Conservation (phyloP, 2,329 filamentous ascomycete genomes). For the Talaromyces sp. region DNA sequence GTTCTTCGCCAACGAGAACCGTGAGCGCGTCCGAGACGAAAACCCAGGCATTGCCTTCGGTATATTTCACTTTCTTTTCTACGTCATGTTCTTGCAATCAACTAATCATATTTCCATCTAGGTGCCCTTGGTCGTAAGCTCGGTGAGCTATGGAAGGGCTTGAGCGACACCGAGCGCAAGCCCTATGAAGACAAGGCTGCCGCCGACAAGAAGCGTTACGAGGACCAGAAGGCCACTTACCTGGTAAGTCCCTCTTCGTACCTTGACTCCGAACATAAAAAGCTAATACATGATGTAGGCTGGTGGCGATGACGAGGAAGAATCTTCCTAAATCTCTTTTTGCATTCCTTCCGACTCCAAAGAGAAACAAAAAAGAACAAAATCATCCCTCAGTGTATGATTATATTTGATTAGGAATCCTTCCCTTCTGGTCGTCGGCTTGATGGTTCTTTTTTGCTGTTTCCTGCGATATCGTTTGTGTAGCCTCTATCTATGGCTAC, state of each 20-base stretch:
- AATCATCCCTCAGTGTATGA: conserved; percentile 16
- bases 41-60: conserved; percentile 98
- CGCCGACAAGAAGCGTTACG: conserved; percentile 97
- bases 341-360: neutral
- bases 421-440: conserved; percentile 4
- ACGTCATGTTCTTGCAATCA: neutral
- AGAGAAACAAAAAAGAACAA: conserved; percentile 3
- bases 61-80: conserved; percentile 41
- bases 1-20: conserved; percentile 99
- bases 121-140: conserved; percentile 97
- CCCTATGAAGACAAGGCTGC: conserved; percentile 97
- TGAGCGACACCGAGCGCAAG: conserved; percentile 85
- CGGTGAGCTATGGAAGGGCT: conserved; percentile 97
- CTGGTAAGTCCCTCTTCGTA: conserved; percentile 57
- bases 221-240: conserved; percentile 95
- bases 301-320: conserved; percentile 15
- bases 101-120: conserved; percentile 35
- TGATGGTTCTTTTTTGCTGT: conserved; percentile 7
- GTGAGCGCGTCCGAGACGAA: conserved; percentile 95
- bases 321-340: conserved; percentile 15
- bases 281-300: conserved; percentile 2
- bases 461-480: conserved; percentile 7
- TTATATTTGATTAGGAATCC: conserved; percentile 10
- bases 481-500: neutral
- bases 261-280: neutral